Evolutionary conservation across 2,329 filamentous ascomycete species (phyloP), one percentile per base, ranked within the genome.

Genomic region (Sphaerulina musiva): DNA sequence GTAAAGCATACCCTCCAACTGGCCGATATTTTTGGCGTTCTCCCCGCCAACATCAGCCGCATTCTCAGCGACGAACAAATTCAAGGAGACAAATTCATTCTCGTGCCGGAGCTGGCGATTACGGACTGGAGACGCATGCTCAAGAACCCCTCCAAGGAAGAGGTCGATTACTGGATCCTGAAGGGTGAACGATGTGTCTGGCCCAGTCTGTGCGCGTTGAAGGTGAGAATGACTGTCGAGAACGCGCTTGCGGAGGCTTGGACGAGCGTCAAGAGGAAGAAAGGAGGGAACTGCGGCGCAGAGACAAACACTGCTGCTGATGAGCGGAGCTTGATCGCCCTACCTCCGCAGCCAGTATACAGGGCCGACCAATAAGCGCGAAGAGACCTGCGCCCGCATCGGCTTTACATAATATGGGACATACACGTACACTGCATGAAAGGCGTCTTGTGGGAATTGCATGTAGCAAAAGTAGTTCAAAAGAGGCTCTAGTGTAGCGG

Each of bases 151-250:
- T 92, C 86, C 0, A 78, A 81, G 48, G 82, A 85, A 55, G 84
- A 82, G 7, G 74, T 96, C 3, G 83, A 89, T 54, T 87, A 92
- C 63, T 96, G 91, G 92, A 90, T 95, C 51, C 71, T 84, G 32
- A 80, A 86, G 51, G 92, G 92, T 1, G 92, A 97, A 72, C 76
- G 84, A 58, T 91, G 87, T 61, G 89, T 95, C 0, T 97, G 92
- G 91, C 92, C 91, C 0, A 88, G 89, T 2, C 82, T 95, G 2
- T 84, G 84, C 32, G 89, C 90, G 11, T 72, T 97, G 57, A 85
- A 86, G 63, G 84, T 95, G 6, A 77, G 92, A 6, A 49, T 93
- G 89, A 69, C 86, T 85, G 4, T 97, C 6, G 92, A 97, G 70
- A 85, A 90, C 52, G 90, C 95, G 68, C 76, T 97, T 9, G 91